These are phyloP conservation scores for Spergularia azorica DNA, from an alignment of 179 eudicot genomes.

Conservation along the genomic window DNA sequence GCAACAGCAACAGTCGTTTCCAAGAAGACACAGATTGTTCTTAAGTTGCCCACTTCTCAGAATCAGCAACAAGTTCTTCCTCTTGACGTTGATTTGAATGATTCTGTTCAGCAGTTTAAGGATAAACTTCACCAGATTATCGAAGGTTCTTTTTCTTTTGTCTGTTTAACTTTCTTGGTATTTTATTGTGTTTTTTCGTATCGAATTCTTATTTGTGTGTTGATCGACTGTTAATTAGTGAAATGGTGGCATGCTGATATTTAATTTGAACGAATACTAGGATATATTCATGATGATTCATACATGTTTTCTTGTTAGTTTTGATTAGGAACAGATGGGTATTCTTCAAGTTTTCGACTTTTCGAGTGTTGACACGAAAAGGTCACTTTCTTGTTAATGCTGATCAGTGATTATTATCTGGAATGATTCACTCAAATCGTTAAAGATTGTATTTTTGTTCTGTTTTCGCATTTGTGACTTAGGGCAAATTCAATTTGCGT, in stretches of 20 bases:
- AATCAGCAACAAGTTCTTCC: constrained; percentile 3
- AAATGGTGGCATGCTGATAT: not conserved
- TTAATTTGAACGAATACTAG: not conserved
- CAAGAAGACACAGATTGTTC: constrained; percentile 35
- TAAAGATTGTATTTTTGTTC: not conserved
- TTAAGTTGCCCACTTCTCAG: constrained; percentile 37
- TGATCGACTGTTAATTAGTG: not conserved
- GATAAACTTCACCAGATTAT: constrained; percentile 40
- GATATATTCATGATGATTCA: not conserved
- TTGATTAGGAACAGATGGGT: not conserved
- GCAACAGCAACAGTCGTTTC: not conserved
- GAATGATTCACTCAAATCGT: not conserved
- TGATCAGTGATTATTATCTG: too few relatives aligned
- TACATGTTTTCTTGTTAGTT: not conserved
- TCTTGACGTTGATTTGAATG: constrained; percentile 44
- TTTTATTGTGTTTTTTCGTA: not conserved
- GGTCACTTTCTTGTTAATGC: too few relatives aligned
- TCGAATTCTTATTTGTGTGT: not conserved
- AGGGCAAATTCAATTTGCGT: too few relatives aligned
- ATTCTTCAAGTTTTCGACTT: not conserved
- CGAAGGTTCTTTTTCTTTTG: constrained; percentile 28
- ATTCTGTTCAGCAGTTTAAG: constrained; percentile 46
- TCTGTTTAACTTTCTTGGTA: not conserved
- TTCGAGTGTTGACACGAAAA: not conserved
- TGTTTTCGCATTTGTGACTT: too few relatives aligned